These are phyloP conservation scores for Pisolithus sp. DNA, from an alignment of 768 basidiomycete species.

Conservation along the genomic window DNA sequence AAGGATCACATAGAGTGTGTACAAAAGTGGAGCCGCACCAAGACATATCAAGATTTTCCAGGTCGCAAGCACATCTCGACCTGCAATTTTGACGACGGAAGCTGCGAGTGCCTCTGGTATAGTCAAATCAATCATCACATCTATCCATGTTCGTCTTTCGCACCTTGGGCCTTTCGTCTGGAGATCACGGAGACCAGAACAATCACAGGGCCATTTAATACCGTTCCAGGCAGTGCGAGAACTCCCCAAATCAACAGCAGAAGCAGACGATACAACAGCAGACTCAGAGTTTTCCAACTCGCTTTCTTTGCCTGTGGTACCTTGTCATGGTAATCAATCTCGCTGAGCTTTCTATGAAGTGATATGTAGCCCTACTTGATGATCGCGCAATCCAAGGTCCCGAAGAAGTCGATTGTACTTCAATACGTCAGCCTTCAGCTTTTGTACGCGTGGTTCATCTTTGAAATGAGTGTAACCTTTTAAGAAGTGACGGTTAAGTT, in stretches of 20 bases:
- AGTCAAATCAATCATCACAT: not conserved
- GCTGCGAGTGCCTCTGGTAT: constrained; percentile 86
- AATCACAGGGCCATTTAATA: constrained; percentile 92
- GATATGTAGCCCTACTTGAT: constrained; percentile 53
- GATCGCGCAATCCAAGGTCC: constrained; percentile 89
- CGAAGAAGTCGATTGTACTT: constrained; percentile 85
- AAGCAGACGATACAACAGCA: constrained; percentile 78
- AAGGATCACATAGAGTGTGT: constrained; percentile 73
- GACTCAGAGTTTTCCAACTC: constrained; percentile 77
- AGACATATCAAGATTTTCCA: constrained; percentile 97
- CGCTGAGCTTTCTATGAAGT: not conserved
- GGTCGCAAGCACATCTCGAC: constrained; percentile 89
- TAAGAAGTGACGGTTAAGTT: constrained; percentile 86
- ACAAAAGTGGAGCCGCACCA: constrained; percentile 83
- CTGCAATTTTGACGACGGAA: constrained; percentile 91
- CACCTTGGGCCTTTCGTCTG: constrained; percentile 84
- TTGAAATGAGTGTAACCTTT: constrained; percentile 92
- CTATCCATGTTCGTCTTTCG: not conserved
- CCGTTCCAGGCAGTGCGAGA: constrained; percentile 83
- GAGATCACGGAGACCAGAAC: constrained; percentile 84
- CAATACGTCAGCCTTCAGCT: constrained; percentile 70
- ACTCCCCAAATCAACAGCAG: constrained; percentile 76
- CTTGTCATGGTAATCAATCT: constrained; percentile 27
- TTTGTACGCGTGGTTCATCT: constrained; percentile 85
- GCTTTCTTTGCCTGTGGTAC: constrained; percentile 85